Evolutionary conservation across 1,139 yeast species (phyloP).

Genomic region (Suhomyces terraborum): DNA sequence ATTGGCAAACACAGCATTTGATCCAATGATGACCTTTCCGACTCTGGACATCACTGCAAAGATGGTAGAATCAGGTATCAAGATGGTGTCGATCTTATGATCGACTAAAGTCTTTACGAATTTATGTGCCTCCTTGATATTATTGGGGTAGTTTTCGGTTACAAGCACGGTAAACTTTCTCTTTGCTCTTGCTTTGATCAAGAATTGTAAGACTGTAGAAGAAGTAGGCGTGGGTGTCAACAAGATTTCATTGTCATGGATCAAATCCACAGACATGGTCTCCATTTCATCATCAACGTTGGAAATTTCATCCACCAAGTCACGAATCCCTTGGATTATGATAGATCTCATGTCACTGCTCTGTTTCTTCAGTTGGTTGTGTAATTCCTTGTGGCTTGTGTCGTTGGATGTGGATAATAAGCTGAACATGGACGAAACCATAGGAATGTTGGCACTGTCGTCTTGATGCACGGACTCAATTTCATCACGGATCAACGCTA

Average conservation of each 20-base stretch:
- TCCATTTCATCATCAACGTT: conserved; percentile 91
- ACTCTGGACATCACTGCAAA: conserved; percentile 97
- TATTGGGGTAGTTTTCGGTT: conserved; percentile 91
- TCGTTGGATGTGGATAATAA: conserved; percentile 59
- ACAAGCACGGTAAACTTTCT: conserved; percentile 91
- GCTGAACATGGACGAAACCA: conserved; percentile 87
- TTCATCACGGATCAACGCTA: conserved; percentile 87
- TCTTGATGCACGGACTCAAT: conserved; percentile 54
- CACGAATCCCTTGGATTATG: conserved; percentile 91
- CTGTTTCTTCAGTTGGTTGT: conserved; percentile 42
- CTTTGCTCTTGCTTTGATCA: conserved; percentile 83
- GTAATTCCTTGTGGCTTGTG: conserved; percentile 30
- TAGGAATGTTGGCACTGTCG: conserved; percentile 45
- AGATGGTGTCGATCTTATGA: conserved; percentile 85
- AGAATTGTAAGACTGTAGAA: conserved; percentile 81
- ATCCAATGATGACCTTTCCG: conserved; percentile 92
- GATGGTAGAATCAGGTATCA: conserved; percentile 90
- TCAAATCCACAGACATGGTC: conserved; percentile 85
- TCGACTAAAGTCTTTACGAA: conserved; percentile 81
- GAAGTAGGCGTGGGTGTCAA: conserved; percentile 94
- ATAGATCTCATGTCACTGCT: conserved; percentile 77
- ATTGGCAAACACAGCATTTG: conserved; percentile 89
- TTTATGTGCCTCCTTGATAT: conserved; percentile 68
- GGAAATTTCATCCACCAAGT: conserved; percentile 86
- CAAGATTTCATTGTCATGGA: conserved; percentile 90